phyloP scores from a whole-genome alignment of 2,329 filamentous ascomycete genomes.

The Gliomastix tumulicola region DNA sequence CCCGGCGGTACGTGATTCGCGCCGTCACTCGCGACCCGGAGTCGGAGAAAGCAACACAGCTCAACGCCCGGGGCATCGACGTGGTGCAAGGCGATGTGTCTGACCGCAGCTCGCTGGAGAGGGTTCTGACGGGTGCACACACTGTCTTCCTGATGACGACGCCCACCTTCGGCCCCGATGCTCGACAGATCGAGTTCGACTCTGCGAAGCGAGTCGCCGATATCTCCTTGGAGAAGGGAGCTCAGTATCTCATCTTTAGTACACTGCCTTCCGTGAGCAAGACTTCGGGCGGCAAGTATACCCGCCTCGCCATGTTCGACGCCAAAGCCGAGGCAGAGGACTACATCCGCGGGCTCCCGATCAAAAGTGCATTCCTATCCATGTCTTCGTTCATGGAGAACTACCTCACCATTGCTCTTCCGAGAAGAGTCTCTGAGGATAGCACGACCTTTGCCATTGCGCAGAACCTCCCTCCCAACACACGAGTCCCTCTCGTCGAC shows the following conservation, averaged over 20 bases:
- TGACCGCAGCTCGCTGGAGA: constrained; percentile 25
- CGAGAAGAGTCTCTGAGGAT: neutral
- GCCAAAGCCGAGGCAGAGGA: constrained; percentile 46
- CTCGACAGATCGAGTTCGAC: constrained; percentile 25
- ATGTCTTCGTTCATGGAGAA: constrained; percentile 36
- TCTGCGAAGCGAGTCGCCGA: constrained; percentile 40
- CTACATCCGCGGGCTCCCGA: constrained; percentile 41
- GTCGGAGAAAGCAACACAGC: constrained; percentile 20
- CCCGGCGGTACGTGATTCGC: constrained; percentile 34
- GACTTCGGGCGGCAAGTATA: constrained; percentile 24
- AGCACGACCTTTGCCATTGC: neutral
- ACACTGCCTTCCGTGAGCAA: constrained; percentile 31
- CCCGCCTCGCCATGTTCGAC: constrained; percentile 43
- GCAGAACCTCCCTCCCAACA: neutral
- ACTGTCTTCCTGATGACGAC: constrained; percentile 34
- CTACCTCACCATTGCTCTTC: constrained; percentile 12
- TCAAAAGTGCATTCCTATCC: constrained; percentile 34
- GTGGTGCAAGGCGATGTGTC: constrained; percentile 34
- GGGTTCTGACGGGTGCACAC: constrained; percentile 31
- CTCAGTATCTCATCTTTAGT: constrained; percentile 38
- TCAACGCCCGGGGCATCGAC: constrained; percentile 32
- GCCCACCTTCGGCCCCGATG: constrained; percentile 22
- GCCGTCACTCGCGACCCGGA: constrained; percentile 37
- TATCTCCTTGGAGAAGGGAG: constrained; percentile 31
- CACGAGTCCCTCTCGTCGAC: neutral